Conservation (phyloP, 1,284 basidiomycete genomes). For the Boletellus deceptivus region DNA sequence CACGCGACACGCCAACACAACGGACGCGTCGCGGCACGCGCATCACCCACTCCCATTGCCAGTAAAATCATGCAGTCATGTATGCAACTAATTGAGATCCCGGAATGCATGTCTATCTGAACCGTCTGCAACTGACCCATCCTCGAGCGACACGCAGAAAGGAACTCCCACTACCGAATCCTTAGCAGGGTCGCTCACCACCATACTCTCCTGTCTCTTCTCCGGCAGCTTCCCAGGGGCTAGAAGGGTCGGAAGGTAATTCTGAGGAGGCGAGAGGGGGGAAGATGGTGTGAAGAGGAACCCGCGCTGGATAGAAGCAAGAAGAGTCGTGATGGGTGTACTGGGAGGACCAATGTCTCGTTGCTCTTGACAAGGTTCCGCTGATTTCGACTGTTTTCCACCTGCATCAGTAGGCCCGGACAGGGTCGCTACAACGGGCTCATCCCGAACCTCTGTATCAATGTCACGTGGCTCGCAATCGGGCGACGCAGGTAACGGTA, state of each 20-base stretch:
- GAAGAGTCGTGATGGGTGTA: slow-evolving; percentile 68
- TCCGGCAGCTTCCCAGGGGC: slow-evolving; percentile 11
- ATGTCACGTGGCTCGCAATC: slow-evolving; percentile 1
- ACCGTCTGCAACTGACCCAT: slow-evolving; percentile 9
- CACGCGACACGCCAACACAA: slow-evolving; percentile 27
- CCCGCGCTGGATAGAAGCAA: slow-evolving; percentile 66
- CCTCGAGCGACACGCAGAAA: slow-evolving; percentile 16
- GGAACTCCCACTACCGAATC: not conserved
- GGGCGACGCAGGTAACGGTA: slow-evolving; percentile 33
- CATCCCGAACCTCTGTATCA: slow-evolving; percentile 4
- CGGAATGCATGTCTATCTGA: slow-evolving; percentile 28
- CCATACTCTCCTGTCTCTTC: slow-evolving; percentile 23
- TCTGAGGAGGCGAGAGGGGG: slow-evolving; percentile 56
- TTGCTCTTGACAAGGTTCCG: slow-evolving; percentile 4
- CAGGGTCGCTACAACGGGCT: not conserved
- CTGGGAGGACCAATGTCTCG: slow-evolving; percentile 25
- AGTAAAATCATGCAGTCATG: not conserved
- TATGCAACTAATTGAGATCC: slow-evolving; percentile 26
- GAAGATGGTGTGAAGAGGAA: slow-evolving; percentile 62
- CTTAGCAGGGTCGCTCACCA: slow-evolving; percentile 4
- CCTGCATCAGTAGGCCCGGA: not conserved
- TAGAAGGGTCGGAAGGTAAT: slow-evolving; percentile 35
- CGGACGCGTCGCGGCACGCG: slow-evolving; percentile 17
- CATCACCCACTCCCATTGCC: too few relatives aligned
- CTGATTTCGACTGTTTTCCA: not conserved